Conservation (phyloP, 176 grass and related monocot species). For the Pontederia paniculata region DNA sequence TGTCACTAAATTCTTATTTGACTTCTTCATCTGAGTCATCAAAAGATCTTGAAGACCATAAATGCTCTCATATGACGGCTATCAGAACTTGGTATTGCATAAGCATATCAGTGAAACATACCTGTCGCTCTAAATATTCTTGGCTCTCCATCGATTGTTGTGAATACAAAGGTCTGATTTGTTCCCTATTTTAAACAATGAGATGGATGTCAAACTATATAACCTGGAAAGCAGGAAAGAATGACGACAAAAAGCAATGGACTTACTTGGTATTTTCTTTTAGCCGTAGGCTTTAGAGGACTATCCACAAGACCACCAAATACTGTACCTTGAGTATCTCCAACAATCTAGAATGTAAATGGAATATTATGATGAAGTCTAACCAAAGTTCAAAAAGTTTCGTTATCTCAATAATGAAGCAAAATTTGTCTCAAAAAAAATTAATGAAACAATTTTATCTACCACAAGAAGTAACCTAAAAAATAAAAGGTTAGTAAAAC, state of each 20-base stretch:
- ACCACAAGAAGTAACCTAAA: background rate
- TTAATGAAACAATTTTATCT: no score
- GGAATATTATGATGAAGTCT: background rate
- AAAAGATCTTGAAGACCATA: background rate
- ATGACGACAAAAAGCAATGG: background rate
- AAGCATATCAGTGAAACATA: slow-evolving; percentile 10
- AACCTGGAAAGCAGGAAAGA: background rate
- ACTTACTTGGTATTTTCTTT: slow-evolving; percentile 83
- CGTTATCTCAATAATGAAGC: no score
- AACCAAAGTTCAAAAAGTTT: no score
- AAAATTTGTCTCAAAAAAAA: no score
- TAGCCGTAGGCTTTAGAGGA: slow-evolving; percentile 68
- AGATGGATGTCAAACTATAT: slow-evolving; percentile 2
- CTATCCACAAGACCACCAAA: slow-evolving; percentile 84
- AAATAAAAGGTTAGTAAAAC: background rate
- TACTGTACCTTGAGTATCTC: slow-evolving; percentile 65
- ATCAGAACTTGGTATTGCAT: background rate
- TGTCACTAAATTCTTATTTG: no score
- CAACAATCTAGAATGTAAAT: slow-evolving; percentile 46
- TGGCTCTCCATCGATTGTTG: slow-evolving; percentile 56
- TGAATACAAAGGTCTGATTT: slow-evolving; percentile 82
- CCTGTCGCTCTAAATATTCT: slow-evolving; percentile 75
- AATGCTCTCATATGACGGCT: background rate
- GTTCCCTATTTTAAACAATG: slow-evolving; percentile 48
- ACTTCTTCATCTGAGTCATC: no score